Conservation (phyloP, 441 rosid genomes). For the Omphalea diandra region DNA sequence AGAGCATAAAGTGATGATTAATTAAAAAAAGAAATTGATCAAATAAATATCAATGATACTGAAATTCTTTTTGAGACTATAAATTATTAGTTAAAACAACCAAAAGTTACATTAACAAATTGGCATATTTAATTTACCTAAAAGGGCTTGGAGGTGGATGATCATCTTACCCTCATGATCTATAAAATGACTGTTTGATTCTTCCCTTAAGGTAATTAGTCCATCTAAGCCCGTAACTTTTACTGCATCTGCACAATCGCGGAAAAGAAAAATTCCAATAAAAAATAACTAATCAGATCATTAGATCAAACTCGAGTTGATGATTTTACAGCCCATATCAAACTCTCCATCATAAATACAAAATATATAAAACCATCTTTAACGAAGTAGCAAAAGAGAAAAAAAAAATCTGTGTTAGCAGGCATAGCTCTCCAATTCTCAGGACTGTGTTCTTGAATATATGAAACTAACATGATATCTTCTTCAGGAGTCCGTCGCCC, state of each 20-base stretch:
- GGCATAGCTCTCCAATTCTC: conserved; percentile 88
- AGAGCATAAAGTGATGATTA: too few species aligned
- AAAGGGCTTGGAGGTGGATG: conserved; percentile 88
- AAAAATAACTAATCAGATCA: conserved; percentile 6
- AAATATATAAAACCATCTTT: neutral
- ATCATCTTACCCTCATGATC: conserved; percentile 94
- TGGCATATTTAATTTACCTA: conserved; percentile 42
- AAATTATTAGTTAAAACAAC: too few species aligned
- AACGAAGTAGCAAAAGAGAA: neutral
- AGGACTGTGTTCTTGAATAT: conserved; percentile 94
- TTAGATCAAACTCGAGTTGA: neutral
- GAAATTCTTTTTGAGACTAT: too few species aligned
- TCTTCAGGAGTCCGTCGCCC: conserved; percentile 99
- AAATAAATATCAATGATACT: too few species aligned
- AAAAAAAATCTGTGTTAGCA: conserved; percentile 62
- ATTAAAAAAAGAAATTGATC: too few species aligned
- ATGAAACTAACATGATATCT: conserved; percentile 80
- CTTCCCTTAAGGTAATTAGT: conserved; percentile 94
- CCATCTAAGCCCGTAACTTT: conserved; percentile 98
- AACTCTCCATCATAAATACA: conserved; percentile 2
- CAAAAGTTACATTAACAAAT: too few species aligned
- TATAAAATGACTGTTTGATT: conserved; percentile 79
- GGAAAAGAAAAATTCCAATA: conserved; percentile 1
- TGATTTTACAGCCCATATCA: too few species aligned
- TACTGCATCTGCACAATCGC: conserved; percentile 94